Evolutionary conservation across 176 grass and related monocot species (phyloP).

Genomic region (Aegilops sharonensis): DNA sequence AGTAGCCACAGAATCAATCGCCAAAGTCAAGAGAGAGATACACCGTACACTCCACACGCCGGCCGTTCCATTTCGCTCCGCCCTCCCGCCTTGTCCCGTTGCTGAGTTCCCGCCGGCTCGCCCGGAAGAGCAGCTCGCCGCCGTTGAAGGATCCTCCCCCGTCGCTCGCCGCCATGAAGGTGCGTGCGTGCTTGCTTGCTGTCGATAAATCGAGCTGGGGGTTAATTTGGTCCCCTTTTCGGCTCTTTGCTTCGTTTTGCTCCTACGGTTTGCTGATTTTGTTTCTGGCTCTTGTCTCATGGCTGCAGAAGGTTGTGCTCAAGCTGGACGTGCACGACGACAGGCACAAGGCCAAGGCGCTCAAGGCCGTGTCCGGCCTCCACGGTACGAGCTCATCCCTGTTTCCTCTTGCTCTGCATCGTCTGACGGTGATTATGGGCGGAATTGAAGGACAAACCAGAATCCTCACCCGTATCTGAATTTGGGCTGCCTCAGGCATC

Average conservation of each 20-base stretch:
- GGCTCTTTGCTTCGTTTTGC: no score
- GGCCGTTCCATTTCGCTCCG: no score
- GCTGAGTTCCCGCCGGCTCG: fast-evolving
- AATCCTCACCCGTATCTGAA: neutral
- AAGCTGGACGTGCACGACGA: constrained; percentile 81
- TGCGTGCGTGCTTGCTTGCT: no score
- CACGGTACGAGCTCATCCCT: constrained; percentile 19
- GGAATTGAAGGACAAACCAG: neutral
- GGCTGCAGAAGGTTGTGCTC: constrained; percentile 58
- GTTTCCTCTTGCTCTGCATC: neutral
- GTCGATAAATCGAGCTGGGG: no score
- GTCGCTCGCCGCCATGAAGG: no score
- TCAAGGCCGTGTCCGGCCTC: constrained; percentile 62
- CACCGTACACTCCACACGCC: no score
- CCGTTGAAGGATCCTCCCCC: no score
- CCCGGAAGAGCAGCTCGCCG: no score
- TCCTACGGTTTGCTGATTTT: neutral
- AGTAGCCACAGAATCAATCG: no score
- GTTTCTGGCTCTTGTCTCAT: neutral
- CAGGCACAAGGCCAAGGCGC: constrained; percentile 75
- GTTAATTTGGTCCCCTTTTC: no score
- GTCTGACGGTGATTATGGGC: neutral
- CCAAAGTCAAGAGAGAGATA: no score
- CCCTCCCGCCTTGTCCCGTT: no score
- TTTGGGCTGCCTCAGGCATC: neutral